Evolutionary conservation across 306 rosid species (phyloP).

Genomic region (Corylus americana): DNA sequence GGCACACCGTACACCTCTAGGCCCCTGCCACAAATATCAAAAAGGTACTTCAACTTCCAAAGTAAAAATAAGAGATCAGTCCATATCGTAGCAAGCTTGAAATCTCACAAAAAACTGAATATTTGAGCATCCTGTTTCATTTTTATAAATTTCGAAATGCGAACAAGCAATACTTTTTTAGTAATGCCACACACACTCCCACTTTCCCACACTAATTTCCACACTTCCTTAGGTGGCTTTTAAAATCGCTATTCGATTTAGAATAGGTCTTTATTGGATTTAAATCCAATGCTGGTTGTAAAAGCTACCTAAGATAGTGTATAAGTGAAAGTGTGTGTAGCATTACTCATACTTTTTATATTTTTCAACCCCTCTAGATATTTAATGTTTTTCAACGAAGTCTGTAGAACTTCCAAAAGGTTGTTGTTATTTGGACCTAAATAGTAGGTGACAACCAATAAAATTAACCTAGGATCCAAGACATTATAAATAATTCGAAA

Average conservation of each 20-base stretch:
- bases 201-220: too few species aligned
- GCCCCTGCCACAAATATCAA: slow-evolving; percentile 64
- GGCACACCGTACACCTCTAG: slow-evolving; percentile 96
- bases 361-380: background rate
- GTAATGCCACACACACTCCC: too few species aligned
- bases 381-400: background rate
- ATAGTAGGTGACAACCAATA: background rate
- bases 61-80: slow-evolving; percentile 10
- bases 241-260: too few species aligned
- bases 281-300: too few species aligned
- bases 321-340: too few species aligned
- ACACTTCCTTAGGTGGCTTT: too few species aligned
- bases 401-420: background rate
- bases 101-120: background rate
- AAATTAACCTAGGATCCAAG: background rate
- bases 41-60: slow-evolving; percentile 13
- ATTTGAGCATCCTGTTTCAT: background rate
- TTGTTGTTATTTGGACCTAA: background rate
- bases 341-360: background rate
- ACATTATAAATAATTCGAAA: background rate
- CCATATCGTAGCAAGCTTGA: slow-evolving; percentile 10
- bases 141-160: background rate
- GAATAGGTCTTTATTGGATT: too few species aligned
- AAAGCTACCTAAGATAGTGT: too few species aligned
- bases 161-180: background rate